phyloP scores from a whole-genome alignment of 2,329 filamentous ascomycete genomes.

The Berkeleyomyces basicola region DNA sequence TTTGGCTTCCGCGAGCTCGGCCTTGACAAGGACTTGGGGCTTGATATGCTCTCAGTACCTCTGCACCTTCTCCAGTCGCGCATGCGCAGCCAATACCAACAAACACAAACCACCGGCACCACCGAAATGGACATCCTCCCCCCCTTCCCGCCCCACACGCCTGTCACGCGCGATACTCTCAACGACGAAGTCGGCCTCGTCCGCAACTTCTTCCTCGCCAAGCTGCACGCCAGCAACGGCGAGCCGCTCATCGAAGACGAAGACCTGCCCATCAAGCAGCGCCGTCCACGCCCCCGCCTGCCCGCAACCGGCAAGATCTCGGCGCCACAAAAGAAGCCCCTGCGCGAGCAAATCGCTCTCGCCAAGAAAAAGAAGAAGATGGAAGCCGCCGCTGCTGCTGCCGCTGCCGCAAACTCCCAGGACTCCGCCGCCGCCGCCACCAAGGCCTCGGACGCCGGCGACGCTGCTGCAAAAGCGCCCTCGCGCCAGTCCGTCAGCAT shows the following conservation, averaged over 20 bases:
- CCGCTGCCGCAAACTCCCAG: background rate
- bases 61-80: conserved; percentile 85
- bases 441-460: background rate
- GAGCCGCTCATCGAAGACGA: conserved; percentile 66
- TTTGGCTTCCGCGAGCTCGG: conserved; percentile 96
- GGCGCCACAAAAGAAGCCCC: conserved; percentile 64
- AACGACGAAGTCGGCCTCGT: conserved; percentile 71
- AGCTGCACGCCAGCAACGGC: conserved; percentile 63
- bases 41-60: conserved; percentile 77
- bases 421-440: background rate
- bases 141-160: conserved; percentile 51
- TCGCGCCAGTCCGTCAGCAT: conserved; percentile 12
- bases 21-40: conserved; percentile 76
- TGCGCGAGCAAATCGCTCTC: conserved; percentile 66
- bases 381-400: conserved; percentile 29
- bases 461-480: background rate
- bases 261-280: conserved; percentile 82
- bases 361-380: conserved; percentile 80
- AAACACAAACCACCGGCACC: conserved; percentile 49
- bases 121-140: conserved; percentile 47
- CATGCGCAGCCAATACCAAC: conserved; percentile 70
- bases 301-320: conserved; percentile 71
- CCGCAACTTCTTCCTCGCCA: conserved; percentile 79
- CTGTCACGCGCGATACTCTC: conserved; percentile 65
- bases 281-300: conserved; percentile 50